Evolutionary conservation across 345 rosid genomes (phyloP), one percentile per base, ranked within the genome.

Genomic region (Brassica juncea): DNA sequence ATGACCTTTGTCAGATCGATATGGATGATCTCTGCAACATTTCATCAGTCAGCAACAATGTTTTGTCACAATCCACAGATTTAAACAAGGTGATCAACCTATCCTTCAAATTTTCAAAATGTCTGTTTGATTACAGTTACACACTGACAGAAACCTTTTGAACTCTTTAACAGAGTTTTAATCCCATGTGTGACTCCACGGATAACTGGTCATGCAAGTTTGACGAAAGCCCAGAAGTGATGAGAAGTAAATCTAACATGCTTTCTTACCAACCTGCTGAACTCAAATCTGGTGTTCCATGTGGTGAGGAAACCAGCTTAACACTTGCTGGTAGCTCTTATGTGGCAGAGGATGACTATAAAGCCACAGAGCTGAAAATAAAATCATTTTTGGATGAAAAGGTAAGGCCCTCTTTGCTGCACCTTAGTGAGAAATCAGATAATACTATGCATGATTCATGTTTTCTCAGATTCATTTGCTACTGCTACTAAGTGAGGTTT

Each of bases 371-470:
- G 85, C 82, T 91, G 78, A 94, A 92, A 84, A 92, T 92, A 79
- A 92, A 84, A 78, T 91, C 92, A 54, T 94, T 92, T 84, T 74
- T 94, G 76, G 98, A 86, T 85, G 98, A 89, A 78, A 94, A 94
- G 94, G 97, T 89, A 82, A 64, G 9, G 3, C 21, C 31, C 31
- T 58, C 25, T 66, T 35, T 73, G 3, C 42, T 9, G 71, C 37
- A 31, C 35, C n/a, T 62, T 61, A 52, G 37, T 67, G 61, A 69
- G 42, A 28, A 66, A 76, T 77, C 68, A 54, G 71, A 55, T 59
- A 49, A 44, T 55, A 23, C 21, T 66, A 23, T 49, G 73, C 65
- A 47, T 77, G 28, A 4, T 68, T 61, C 66, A 47, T 77, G 28
- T 7, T 58, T 61, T 28, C 21, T 27, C 2, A 14, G 69, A 44